Evolutionary conservation across 495 filamentous ascomycete genomes (phyloP), one percentile per base, ranked within the genome.

Genomic region (Tuber umbilicatum): DNA sequence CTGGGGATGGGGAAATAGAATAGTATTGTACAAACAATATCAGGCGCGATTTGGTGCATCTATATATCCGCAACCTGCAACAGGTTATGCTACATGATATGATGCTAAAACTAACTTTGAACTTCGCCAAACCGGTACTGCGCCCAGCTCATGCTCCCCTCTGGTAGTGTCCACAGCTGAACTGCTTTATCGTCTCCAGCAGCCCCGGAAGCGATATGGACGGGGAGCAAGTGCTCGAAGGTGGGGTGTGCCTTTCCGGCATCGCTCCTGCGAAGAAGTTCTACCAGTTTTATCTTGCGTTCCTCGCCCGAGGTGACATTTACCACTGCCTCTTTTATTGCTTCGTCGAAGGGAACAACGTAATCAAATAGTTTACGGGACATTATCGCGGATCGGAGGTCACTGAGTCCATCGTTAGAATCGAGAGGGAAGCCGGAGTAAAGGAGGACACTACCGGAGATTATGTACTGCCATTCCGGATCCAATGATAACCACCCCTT

Each of bases 401-500:
- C 92, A n/a, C 89, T 79, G 43, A 40, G 38, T 39, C 70, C 68
- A 27, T n/a, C n/a, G 6, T 74, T 69, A 69, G 68, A 40, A 64
- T 43, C 35, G 37, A 5, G 39, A 74, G 27, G 64, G 37, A 31
- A 12, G 23, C 27, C 45, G 17, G 14, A 10, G 73, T 31, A 73
- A 76, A 68, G 77, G 74, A 70, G 47, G 14, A 68, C 73, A 42
- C 40, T 73, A 80, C 79, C 73, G 86, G 50, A 94, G 86, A 81
- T 95, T 95, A 80, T 95, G 93, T 37, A 94, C 93, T 1, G 91
- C 91, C 92, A 94, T 94, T n/a, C 93, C 93, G 0, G 91, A 90
- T 31, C 88, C 87, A 67, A 97, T 89, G 69, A 96, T 89, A 43
- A 92, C 85, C 70, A 95, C 87, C 68, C 88, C 88, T 75, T 94